Conservation (phyloP, 2,329 filamentous ascomycete genomes). For the Passalora sequoiae region DNA sequence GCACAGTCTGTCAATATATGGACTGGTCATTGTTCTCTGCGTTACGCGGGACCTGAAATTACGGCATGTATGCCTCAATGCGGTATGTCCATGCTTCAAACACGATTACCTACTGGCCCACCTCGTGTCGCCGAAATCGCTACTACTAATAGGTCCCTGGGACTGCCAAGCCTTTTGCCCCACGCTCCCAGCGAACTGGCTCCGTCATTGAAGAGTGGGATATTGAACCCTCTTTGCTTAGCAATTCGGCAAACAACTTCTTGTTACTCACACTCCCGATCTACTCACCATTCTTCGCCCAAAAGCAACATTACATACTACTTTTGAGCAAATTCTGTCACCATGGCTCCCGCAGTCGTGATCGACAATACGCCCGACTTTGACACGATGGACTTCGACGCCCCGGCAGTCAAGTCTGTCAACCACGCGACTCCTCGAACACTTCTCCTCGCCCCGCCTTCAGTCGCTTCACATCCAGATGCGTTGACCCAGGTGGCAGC, state of each 20-base stretch:
- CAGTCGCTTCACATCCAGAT: slow-evolving; percentile 78
- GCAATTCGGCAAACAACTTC: background rate
- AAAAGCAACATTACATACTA: background rate
- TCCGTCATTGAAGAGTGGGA: background rate
- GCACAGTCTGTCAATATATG: no score
- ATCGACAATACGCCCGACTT: slow-evolving; percentile 39
- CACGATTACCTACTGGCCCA: no score
- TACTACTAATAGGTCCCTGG: no score
- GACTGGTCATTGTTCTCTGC: no score
- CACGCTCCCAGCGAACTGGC: no score
- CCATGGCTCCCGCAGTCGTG: slow-evolving; percentile 38
- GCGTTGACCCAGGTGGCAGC: slow-evolving; percentile 66
- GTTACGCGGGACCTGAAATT: no score
- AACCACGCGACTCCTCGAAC: slow-evolving; percentile 50
- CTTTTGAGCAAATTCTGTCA: background rate
- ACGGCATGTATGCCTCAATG: no score
- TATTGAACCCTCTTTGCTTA: background rate
- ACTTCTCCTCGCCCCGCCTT: slow-evolving; percentile 84
- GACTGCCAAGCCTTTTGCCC: no score
- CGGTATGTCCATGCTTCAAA: no score
- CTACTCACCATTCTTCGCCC: background rate
- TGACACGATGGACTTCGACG: slow-evolving; percentile 24
- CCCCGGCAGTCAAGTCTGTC: slow-evolving; percentile 16
- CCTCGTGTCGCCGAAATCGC: no score
- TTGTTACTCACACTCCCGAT: background rate